Evolutionary conservation across 257 asterid species (phyloP).

Genomic region (Ajuga chamaepitys): DNA sequence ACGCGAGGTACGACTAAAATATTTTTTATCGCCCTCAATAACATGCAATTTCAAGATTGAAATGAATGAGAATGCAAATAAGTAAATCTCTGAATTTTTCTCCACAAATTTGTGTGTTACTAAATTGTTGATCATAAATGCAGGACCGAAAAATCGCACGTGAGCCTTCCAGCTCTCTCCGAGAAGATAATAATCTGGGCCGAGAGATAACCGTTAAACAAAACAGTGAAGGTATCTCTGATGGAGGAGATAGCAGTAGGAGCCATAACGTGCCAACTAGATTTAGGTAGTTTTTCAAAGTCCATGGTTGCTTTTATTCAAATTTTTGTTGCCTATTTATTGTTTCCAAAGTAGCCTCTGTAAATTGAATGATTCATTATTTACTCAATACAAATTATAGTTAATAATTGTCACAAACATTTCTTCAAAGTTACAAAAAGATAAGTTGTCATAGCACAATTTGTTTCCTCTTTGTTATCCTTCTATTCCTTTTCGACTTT

Average conservation of each 20-base stretch:
- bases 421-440: not conserved
- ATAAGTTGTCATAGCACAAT: not conserved
- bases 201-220: slow-evolving; percentile 29
- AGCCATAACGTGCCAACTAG: slow-evolving; percentile 30
- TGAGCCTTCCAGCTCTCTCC: slow-evolving; percentile 38
- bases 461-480: not conserved
- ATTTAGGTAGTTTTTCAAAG: slow-evolving; percentile 31
- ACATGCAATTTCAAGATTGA: not conserved
- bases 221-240: slow-evolving; percentile 33
- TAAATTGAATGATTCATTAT: slow-evolving; percentile 26
- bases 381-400: slow-evolving; percentile 17
- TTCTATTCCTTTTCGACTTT: not conserved
- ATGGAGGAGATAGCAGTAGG: slow-evolving; percentile 43
- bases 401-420: slow-evolving; percentile 11
- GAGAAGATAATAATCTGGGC: slow-evolving; percentile 28
- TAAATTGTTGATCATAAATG: not conserved
- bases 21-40: not conserved
- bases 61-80: not conserved
- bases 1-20: slow-evolving; percentile 49
- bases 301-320: slow-evolving; percentile 1
- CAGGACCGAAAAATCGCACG: slow-evolving; percentile 55
- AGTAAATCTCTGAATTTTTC: not conserved
- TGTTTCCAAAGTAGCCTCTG: slow-evolving; percentile 7
- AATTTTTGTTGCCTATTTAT: slow-evolving; percentile 10
- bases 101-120: not conserved